phyloP scores from a whole-genome alignment of 2,329 filamentous ascomycete genomes.

The Paraconiothyrium brasiliense region DNA sequence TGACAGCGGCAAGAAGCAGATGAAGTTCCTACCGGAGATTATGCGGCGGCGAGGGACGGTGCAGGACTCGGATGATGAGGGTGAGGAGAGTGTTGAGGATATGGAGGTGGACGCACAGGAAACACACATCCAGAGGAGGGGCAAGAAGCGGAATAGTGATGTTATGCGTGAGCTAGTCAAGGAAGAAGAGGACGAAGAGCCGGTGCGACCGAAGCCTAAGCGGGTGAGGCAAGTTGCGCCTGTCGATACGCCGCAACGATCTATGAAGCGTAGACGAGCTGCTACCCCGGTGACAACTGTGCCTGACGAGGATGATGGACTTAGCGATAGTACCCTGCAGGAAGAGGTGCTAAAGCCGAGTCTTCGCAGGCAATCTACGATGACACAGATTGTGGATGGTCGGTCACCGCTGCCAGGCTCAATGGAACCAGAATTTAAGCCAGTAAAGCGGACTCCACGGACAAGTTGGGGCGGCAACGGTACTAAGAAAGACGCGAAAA shows the following conservation, averaged over 20 bases:
- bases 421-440: constrained; percentile 37
- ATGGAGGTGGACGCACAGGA: constrained; percentile 14
- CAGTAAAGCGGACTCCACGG: constrained; percentile 29
- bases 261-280: constrained; percentile 10
- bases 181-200: constrained; percentile 20
- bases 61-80: constrained; percentile 24
- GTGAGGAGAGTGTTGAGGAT: constrained; percentile 19
- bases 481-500: constrained; percentile 28
- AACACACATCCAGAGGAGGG: constrained; percentile 16
- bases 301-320: not conserved
- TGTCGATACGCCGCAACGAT: constrained; percentile 4
- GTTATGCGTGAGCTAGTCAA: constrained; percentile 7
- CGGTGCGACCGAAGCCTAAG: constrained; percentile 24
- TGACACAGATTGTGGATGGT: constrained; percentile 45
- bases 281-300: constrained; percentile 12
- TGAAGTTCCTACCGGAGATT: constrained; percentile 41
- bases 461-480: constrained; percentile 32
- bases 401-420: constrained; percentile 29
- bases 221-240: constrained; percentile 27
- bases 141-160: constrained; percentile 30
- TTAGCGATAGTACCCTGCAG: constrained; percentile 12
- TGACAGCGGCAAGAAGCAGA: constrained; percentile 38
- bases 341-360: constrained; percentile 18
- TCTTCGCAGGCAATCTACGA: constrained; percentile 44
- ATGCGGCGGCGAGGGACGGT: constrained; percentile 28